Evolutionary conservation across 345 rosid species (phyloP).

Genomic region (Hibiscus trionum): DNA sequence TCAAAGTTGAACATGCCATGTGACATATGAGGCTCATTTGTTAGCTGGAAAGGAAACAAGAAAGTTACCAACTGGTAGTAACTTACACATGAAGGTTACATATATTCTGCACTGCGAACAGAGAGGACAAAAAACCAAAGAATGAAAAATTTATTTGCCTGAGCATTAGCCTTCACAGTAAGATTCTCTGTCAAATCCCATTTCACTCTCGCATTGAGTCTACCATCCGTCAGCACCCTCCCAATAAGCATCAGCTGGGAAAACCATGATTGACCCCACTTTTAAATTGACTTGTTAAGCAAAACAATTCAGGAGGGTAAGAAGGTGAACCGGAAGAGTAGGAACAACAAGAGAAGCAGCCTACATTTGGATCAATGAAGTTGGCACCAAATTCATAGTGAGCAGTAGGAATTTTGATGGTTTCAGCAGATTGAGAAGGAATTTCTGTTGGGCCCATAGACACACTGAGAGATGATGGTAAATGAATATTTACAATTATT

Average conservation of each 20-base stretch:
- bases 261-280: slow-evolving; percentile 4
- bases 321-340: not conserved
- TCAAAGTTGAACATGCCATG: slow-evolving; percentile 85
- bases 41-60: slow-evolving; percentile 45
- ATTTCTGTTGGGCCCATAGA: slow-evolving; percentile 86
- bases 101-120: not conserved
- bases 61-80: slow-evolving; percentile 6
- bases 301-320: not conserved
- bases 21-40: slow-evolving; percentile 78
- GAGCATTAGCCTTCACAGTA: slow-evolving; percentile 76
- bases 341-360: slow-evolving; percentile 4
- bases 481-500: slow-evolving; percentile 1
- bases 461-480: slow-evolving; percentile 45
- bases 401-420: slow-evolving; percentile 81
- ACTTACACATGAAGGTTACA: not conserved
- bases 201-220: slow-evolving; percentile 77
- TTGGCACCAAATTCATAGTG: slow-evolving; percentile 96
- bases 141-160: slow-evolving; percentile 30
- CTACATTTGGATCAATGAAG: slow-evolving; percentile 69
- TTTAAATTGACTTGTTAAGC: not conserved
- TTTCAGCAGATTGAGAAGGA: slow-evolving; percentile 82
- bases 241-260: slow-evolving; percentile 29
- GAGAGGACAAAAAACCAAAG: slow-evolving; percentile 1
- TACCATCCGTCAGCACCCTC: slow-evolving; percentile 70
- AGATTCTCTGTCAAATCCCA: slow-evolving; percentile 83